Percentiles rank a stretch among this genome's conserved stretches.
phyloP scores from a whole-genome alignment of 768 basidiomycete genomes.

The Cyathus striatus region DNA sequence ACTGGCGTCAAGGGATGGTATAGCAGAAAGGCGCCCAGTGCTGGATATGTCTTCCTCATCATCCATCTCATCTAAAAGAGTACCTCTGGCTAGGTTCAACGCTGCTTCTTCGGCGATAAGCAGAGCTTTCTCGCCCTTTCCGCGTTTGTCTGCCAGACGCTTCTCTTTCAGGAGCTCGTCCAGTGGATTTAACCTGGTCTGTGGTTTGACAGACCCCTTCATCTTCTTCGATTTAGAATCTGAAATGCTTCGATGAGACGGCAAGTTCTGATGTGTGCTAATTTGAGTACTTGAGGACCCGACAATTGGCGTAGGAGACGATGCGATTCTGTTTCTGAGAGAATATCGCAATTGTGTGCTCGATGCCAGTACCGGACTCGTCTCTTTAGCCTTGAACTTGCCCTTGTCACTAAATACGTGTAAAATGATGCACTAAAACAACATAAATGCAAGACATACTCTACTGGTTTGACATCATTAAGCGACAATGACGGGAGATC shows the following conservation, averaged over 20 bases:
- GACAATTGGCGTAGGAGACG: conserved; percentile 1
- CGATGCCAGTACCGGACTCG: not conserved
- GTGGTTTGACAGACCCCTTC: not conserved
- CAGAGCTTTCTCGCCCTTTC: conserved; percentile 35
- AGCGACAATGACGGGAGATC: conserved; percentile 14
- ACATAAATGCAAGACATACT: not conserved
- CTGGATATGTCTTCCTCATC: conserved; percentile 17
- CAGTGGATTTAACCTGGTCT: conserved; percentile 39
- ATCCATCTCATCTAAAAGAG: conserved; percentile 21
- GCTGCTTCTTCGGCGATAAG: conserved; percentile 38
- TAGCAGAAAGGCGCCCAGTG: conserved; percentile 6
- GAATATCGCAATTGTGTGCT: conserved; percentile 10
- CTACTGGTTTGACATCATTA: conserved; percentile 4
- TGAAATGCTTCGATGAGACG: too few species aligned
- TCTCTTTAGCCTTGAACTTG: not conserved
- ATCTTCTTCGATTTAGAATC: too few species aligned
- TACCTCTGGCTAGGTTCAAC: conserved; percentile 19
- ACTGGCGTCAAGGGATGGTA: conserved; percentile 5
- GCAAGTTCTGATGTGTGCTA: too few species aligned
- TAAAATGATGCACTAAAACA: not conserved
- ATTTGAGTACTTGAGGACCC: too few species aligned
- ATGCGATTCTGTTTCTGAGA: conserved; percentile 8
- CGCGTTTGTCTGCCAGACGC: conserved; percentile 27
- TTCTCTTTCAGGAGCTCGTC: conserved; percentile 53
- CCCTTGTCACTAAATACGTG: not conserved